Evolutionary conservation across 805 yeast genomes (phyloP).

Genomic region (Yarrowia bubula): DNA sequence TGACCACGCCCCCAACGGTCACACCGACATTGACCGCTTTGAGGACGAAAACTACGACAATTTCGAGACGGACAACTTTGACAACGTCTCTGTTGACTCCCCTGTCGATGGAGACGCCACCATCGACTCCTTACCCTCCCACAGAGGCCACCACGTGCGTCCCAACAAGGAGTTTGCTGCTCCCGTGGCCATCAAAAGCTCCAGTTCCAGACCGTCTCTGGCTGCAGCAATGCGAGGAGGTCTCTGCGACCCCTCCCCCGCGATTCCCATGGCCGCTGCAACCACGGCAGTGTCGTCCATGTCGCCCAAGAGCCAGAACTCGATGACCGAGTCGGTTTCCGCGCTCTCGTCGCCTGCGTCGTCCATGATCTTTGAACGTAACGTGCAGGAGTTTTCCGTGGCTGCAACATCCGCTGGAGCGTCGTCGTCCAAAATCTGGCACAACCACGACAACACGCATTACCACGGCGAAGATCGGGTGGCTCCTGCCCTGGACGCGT

Average conservation of each 20-base stretch:
- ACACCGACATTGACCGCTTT: no score
- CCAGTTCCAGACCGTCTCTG: background rate
- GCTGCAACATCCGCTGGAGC: slow-evolving; percentile 2
- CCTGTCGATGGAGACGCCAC: background rate
- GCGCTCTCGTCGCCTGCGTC: slow-evolving; percentile 37
- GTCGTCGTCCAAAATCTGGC: background rate
- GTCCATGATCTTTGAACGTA: slow-evolving; percentile 63
- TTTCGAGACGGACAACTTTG: background rate
- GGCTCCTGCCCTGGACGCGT: slow-evolving; percentile 80
- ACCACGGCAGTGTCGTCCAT: slow-evolving; percentile 13
- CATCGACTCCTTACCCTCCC: background rate
- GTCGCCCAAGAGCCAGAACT: slow-evolving; percentile 24
- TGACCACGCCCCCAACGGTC: no score
- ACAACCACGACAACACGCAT: slow-evolving; percentile 36
- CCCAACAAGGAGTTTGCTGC: background rate
- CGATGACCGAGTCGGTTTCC: slow-evolving; percentile 20
- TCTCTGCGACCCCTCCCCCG: background rate
- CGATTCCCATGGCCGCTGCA: slow-evolving; percentile 1
- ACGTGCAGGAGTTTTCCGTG: slow-evolving; percentile 55
- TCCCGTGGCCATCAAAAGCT: background rate
- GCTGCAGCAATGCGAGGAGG: slow-evolving; percentile 7
- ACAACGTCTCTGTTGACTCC: background rate
- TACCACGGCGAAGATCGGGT: slow-evolving; percentile 61
- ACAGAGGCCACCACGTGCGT: background rate
- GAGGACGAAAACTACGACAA: no score